Evolutionary conservation across 2,329 filamentous ascomycete genomes (phyloP), one percentile per base, ranked within the genome.

Genomic region (Fusarium udum): DNA sequence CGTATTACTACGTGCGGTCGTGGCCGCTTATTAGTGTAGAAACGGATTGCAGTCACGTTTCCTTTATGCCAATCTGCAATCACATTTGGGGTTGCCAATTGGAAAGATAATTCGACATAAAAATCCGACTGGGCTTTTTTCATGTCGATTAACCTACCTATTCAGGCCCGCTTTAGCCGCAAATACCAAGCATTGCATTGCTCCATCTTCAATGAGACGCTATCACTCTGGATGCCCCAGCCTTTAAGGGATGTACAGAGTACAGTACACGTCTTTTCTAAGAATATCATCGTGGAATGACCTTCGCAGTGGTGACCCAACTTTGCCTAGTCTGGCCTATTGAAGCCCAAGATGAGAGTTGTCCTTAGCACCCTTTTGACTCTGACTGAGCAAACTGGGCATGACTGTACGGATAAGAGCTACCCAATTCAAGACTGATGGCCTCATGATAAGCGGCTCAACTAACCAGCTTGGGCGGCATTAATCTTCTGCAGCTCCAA

Each of bases 281-380:
- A 74, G 49, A 74, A 74, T 60, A 71, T 66, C 55, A 28, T 22
- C n/a, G 43, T 42, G 36, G 15, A 48, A 40, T 42, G 69, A 56
- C 49, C 43, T 57, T 74, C 67, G 60, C 71, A 49, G 26, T 72
- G 71, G 59, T 73, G 56, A 43, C 64, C 67, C 11, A 58, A 72
- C 55, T 61, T 53, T 68, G 56, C 39, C 67, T 74, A 74, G 71
- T 42, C 56, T 67, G 51, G 16, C 64, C 69, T 69, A 58, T 62
- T 48, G 60, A 49, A 52, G 42, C 71, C 62, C 60, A 48, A 58
- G 70, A 61, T 71, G 70, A 67, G 52, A 32, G 22, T 22, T 61
- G n/a, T 36, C 20, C 37, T 62, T 34, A 39, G 60, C 36, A 42
- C 48, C 57, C 52, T 24, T 32, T 42, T 34, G 31, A 37, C 24